These are phyloP conservation scores for Aspergillus transmontanensis DNA, from an alignment of 2,329 filamentous ascomycete genomes.

Conservation along the genomic window DNA sequence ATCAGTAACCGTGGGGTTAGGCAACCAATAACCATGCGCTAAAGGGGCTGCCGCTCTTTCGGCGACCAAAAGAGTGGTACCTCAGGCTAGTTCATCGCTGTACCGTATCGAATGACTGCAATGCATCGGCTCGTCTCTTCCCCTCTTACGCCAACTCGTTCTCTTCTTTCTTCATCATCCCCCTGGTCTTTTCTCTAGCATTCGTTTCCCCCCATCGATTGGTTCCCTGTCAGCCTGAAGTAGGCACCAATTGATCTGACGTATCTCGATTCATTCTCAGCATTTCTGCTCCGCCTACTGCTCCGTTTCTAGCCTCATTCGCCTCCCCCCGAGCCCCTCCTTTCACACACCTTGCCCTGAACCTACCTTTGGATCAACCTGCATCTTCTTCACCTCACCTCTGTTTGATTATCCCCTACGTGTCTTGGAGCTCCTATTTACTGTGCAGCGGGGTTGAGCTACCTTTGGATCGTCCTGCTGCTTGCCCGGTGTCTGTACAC, in stretches of 20 bases:
- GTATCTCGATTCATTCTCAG: background rate
- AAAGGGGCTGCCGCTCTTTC: background rate
- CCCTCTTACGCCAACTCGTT: constrained; percentile 1
- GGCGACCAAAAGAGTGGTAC: background rate
- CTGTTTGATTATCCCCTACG: constrained; percentile 1
- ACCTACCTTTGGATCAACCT: constrained; percentile 1
- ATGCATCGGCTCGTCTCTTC: background rate
- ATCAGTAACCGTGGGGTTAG: background rate
- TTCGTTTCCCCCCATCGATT: background rate
- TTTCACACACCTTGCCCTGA: background rate
- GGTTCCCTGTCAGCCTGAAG: background rate
- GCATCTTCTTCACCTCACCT: constrained; percentile 6
- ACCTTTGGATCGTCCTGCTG: background rate
- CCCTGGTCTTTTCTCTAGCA: background rate
- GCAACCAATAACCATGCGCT: background rate
- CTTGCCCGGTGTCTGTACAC: background rate
- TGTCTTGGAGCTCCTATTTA: constrained; percentile 1
- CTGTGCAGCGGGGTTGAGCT: background rate
- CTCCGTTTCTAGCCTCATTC: constrained; percentile 10
- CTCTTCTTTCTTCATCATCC: background rate
- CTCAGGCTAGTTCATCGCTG: background rate
- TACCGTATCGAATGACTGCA: constrained; percentile 4
- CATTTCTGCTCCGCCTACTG: background rate
- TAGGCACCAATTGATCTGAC: constrained; percentile 7
- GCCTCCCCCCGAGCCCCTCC: constrained; percentile 9